Percentiles rank a stretch among this genome's conserved stretches.
These are phyloP conservation scores for Russula lepida DNA, from an alignment of 768 basidiomycete species.

Conservation along the genomic window DNA sequence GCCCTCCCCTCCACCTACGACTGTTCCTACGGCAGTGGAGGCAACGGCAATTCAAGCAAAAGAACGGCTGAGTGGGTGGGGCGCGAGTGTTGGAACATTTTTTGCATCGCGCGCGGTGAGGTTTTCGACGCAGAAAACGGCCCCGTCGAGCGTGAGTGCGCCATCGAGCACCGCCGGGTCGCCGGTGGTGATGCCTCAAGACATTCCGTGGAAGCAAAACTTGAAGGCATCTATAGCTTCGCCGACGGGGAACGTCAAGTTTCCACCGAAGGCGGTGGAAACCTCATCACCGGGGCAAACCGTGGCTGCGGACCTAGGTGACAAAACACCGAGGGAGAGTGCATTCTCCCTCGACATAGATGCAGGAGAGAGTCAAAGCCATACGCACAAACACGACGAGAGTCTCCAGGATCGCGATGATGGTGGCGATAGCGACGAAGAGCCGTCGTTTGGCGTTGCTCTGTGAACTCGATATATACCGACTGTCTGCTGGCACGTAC, in stretches of 20 bases:
- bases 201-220: neutral
- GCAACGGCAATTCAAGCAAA: conserved; percentile 20
- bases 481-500: conserved; percentile 3
- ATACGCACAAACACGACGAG: neutral
- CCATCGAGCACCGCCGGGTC: conserved; percentile 6
- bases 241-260: neutral
- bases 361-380: neutral
- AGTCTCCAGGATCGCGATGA: neutral
- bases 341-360: neutral
- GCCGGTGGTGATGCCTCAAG: conserved; percentile 1
- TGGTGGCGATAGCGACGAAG: conserved; percentile 9
- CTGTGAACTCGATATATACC: neutral
- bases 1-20: neutral
- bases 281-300: neutral
- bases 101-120: conserved; percentile 15
- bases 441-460: conserved; percentile 16
- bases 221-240: neutral
- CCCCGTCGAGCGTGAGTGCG: conserved; percentile 7
- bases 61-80: conserved; percentile 18
- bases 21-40: conserved; percentile 19
- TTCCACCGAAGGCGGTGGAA: neutral
- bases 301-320: neutral
- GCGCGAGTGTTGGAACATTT: conserved; percentile 20
- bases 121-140: neutral
- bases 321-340: conserved; percentile 5